Percentiles rank a stretch among this genome's conserved stretches.
phyloP scores from a whole-genome alignment of 192 early-diverging fungal genomes.

The Umbelopsis sp. region DNA sequence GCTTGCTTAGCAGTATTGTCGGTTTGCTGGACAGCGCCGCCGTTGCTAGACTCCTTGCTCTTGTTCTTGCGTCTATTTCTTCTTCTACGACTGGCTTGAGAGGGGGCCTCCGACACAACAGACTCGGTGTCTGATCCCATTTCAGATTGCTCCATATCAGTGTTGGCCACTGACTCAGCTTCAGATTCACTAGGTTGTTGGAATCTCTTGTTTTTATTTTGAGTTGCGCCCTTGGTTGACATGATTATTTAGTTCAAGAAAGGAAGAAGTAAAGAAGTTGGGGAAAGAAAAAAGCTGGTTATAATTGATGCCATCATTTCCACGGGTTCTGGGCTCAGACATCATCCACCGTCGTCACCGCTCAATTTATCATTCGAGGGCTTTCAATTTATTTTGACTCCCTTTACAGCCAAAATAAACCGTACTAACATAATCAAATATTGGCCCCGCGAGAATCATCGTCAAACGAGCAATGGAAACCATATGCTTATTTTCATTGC shows the following conservation, averaged over 20 bases:
- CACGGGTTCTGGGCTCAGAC: too few relatives aligned
- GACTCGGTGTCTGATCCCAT: conserved; percentile 3
- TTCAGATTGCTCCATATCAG: neutral
- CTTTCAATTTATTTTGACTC: too few relatives aligned
- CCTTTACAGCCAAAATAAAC: too few relatives aligned
- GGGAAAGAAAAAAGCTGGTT: neutral
- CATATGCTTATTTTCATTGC: too few relatives aligned
- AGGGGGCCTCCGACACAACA: neutral
- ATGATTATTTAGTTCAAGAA: neutral
- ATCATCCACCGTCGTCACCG: too few relatives aligned
- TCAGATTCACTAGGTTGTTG: neutral
- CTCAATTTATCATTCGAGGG: too few relatives aligned
- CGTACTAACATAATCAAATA: too few relatives aligned
- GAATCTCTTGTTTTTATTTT: too few relatives aligned
- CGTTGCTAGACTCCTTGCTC: neutral
- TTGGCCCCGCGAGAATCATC: too few relatives aligned
- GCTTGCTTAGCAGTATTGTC: conserved; percentile 11
- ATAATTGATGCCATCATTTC: neutral
- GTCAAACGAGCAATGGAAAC: too few relatives aligned
- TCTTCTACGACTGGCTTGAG: conserved; percentile 6
- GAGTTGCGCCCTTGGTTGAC: neutral
- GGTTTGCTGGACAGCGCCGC: neutral
- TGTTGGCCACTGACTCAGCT: neutral
- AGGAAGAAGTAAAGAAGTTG: neutral
- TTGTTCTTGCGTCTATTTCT: neutral